phyloP scores from a whole-genome alignment of 345 rosid genomes.

The Hibiscus tridactylites region DNA sequence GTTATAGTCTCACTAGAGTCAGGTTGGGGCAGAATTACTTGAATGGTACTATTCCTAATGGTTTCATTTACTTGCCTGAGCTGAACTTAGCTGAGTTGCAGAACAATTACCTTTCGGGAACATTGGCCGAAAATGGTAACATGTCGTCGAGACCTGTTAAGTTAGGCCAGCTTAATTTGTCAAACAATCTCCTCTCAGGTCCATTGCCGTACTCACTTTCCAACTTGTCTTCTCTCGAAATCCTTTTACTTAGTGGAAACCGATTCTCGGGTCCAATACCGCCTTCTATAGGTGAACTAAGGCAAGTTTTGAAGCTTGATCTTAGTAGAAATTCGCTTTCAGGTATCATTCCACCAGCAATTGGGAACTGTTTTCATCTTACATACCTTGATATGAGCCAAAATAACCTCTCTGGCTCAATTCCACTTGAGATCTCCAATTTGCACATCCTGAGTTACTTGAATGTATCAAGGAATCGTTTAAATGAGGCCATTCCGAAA shows the following conservation, averaged over 20 bases:
- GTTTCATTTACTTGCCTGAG: conserved; percentile 60
- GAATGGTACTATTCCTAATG: conserved; percentile 49
- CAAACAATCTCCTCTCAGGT: conserved; percentile 48
- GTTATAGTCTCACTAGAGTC: conserved; percentile 40
- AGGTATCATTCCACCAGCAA: conserved; percentile 39
- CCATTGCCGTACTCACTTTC: conserved; percentile 43
- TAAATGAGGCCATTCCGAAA: conserved; percentile 36
- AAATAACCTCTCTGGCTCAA: conserved; percentile 55
- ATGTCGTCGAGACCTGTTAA: conserved; percentile 23
- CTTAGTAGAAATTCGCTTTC: conserved; percentile 44
- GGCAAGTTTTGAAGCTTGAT: conserved; percentile 41
- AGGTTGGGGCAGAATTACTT: conserved; percentile 62
- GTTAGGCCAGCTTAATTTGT: conserved; percentile 47
- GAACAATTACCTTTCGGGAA: conserved; percentile 46
- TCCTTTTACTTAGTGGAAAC: conserved; percentile 47
- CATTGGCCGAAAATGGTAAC: conserved; percentile 30
- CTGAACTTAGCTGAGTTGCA: conserved; percentile 51
- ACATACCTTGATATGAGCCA: conserved; percentile 60
- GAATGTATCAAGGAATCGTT: conserved; percentile 53
- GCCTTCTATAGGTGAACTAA: conserved; percentile 33
- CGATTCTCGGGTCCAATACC: conserved; percentile 46
- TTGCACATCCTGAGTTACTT: conserved; percentile 46
- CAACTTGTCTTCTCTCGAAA: conserved; percentile 45
- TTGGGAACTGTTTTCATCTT: conserved; percentile 45
- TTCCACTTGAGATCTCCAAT: conserved; percentile 38